Conservation (phyloP, 2,329 filamentous ascomycete genomes). For the Fusarium cyanostomum region DNA sequence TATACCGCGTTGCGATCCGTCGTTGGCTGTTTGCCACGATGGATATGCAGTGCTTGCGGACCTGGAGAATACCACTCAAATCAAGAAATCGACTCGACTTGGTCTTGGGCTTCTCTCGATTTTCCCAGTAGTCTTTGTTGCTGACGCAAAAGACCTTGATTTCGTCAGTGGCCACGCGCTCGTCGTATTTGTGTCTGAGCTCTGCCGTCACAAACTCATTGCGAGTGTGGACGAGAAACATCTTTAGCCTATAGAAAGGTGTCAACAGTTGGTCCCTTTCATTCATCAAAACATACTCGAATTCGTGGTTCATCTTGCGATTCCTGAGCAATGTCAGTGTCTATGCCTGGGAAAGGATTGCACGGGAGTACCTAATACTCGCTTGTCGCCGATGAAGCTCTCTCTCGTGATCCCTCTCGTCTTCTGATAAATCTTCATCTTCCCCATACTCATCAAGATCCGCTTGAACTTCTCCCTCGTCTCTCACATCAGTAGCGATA, state of each 20-base stretch:
- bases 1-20: conserved; percentile 48
- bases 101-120: conserved; percentile 40
- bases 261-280: neutral
- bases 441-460: conserved; percentile 19
- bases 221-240: conserved; percentile 50
- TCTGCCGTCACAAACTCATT: conserved; percentile 48
- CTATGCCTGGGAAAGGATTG: neutral
- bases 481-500: conserved; percentile 15
- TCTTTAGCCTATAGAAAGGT: conserved; percentile 39
- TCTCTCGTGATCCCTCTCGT: neutral
- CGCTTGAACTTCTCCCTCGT: conserved; percentile 5
- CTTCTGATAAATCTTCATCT: conserved; percentile 9
- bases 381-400: neutral
- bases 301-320: conserved; percentile 21
- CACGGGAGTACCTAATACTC: neutral
- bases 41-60: conserved; percentile 56
- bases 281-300: conserved; percentile 37
- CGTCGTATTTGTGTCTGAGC: conserved; percentile 45
- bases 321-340: conserved; percentile 6
- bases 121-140: conserved; percentile 54
- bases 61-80: conserved; percentile 53
- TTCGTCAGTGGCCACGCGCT: conserved; percentile 30
- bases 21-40: conserved; percentile 56
- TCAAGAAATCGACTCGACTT: conserved; percentile 44
- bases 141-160: conserved; percentile 56